Conservation (phyloP, 805 yeast genomes). For the Wickerhamomyces canadensis region DNA sequence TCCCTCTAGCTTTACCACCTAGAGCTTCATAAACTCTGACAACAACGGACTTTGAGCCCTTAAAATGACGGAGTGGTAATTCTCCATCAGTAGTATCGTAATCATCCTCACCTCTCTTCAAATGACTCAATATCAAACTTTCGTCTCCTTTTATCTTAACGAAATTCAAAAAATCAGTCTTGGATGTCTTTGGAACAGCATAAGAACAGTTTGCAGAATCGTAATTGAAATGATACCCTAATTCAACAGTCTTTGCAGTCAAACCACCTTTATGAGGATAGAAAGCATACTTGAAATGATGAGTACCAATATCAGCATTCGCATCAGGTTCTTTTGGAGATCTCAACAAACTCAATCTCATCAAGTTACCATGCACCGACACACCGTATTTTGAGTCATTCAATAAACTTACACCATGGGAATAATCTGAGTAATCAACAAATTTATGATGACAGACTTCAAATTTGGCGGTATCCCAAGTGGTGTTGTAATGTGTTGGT, state of each 20-base stretch:
- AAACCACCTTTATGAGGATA: conserved; percentile 76
- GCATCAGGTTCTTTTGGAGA: conserved; percentile 95
- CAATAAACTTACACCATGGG: conserved; percentile 80
- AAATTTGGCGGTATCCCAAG: conserved; percentile 96
- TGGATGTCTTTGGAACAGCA: conserved; percentile 10
- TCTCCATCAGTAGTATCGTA: conserved; percentile 39
- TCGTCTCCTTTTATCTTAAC: conserved; percentile 23
- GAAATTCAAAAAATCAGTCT: conserved; percentile 2
- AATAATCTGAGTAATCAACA: conserved; percentile 83
- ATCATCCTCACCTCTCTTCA: conserved; percentile 90
- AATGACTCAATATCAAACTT: conserved; percentile 56
- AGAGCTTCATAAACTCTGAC: conserved; percentile 80
- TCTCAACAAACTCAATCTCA: conserved; percentile 81
- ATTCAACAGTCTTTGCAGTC: conserved; percentile 56
- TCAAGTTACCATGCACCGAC: conserved; percentile 85
- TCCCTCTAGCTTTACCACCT: conserved; percentile 69
- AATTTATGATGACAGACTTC: conserved; percentile 94
- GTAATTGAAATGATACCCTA: conserved; percentile 79
- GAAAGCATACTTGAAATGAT: conserved; percentile 75
- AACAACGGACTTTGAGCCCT: conserved; percentile 49
- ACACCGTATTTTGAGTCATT: conserved; percentile 91
- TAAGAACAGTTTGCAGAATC: conserved; percentile 16
- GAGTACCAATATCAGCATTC: conserved; percentile 88
- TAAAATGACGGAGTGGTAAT: conserved; percentile 35
- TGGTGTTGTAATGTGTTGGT: conserved; percentile 91